A percentile compares a stretch with the other conserved stretches of the same genome.
Evolutionary conservation across 805 yeast genomes (phyloP).

Genomic region (Tetrapisispora taiwanensis): DNA sequence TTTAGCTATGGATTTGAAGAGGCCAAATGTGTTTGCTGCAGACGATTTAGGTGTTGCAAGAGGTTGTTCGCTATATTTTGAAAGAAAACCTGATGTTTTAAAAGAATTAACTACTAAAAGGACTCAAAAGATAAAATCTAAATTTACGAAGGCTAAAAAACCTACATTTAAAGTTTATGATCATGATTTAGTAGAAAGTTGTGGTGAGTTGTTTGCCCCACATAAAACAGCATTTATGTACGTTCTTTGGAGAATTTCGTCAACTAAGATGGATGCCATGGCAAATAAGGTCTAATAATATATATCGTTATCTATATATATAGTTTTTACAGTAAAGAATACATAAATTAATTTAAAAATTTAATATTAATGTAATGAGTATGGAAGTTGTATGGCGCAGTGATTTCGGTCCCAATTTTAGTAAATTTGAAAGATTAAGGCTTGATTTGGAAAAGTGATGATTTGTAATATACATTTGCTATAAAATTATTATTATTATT

Average conservation of each 20-base stretch:
- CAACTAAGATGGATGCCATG: conserved; percentile 44
- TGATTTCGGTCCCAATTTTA: too few species aligned
- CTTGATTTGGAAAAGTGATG: too few species aligned
- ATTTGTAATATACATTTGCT: too few species aligned
- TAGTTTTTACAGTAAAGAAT: neutral
- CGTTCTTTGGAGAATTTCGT: conserved; percentile 61
- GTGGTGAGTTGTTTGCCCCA: conserved; percentile 55
- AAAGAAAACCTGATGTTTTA: conserved; percentile 40
- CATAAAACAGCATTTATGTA: conserved; percentile 59
- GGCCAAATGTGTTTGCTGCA: conserved; percentile 61
- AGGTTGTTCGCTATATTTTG: conserved; percentile 60
- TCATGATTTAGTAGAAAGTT: conserved; percentile 44
- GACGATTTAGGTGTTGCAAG: conserved; percentile 81
- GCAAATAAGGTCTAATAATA: conserved; percentile 16
- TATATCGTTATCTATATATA: too few species aligned
- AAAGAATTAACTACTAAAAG: conserved; percentile 34
- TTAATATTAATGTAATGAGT: too few species aligned
- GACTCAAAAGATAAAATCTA: conserved; percentile 25
- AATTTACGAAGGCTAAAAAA: conserved; percentile 29
- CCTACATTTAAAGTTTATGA: conserved; percentile 59
- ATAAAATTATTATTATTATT: too few species aligned
- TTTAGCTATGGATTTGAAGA: conserved; percentile 53
- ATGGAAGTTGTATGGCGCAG: too few species aligned
- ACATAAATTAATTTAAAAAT: neutral
- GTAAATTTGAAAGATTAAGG: neutral